Evolutionary conservation across 495 filamentous ascomycete genomes (phyloP).

Genomic region (Aspergillus wentii): DNA sequence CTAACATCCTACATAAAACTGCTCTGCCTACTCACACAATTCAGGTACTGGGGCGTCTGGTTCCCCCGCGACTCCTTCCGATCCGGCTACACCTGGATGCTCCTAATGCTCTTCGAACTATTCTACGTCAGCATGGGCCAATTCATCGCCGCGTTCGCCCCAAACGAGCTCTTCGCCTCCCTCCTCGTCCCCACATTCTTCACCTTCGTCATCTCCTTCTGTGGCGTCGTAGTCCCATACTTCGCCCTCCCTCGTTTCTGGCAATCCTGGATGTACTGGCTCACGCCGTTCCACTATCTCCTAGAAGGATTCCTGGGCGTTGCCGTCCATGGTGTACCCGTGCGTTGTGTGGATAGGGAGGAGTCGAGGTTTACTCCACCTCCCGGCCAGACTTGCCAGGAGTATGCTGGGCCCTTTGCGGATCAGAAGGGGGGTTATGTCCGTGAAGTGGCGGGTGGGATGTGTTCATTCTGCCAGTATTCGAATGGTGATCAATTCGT

Average conservation of each 20-base stretch:
- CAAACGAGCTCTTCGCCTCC: conserved; percentile 67
- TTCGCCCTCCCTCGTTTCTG: conserved; percentile 53
- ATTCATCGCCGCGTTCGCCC: conserved; percentile 67
- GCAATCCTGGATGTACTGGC: conserved; percentile 65
- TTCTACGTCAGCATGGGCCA: conserved; percentile 73
- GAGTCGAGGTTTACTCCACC: conserved; percentile 54
- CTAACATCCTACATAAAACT: neutral
- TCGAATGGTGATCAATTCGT: conserved; percentile 52
- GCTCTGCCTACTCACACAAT: neutral
- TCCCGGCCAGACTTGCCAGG: conserved; percentile 43
- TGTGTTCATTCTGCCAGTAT: conserved; percentile 62
- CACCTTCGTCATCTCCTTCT: conserved; percentile 58
- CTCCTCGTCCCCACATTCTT: conserved; percentile 64
- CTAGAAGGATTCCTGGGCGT: conserved; percentile 52
- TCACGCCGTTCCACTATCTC: conserved; percentile 62
- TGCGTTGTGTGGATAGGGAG: conserved; percentile 52
- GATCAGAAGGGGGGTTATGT: conserved; percentile 48
- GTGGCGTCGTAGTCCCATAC: conserved; percentile 58
- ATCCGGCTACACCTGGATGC: conserved; percentile 52
- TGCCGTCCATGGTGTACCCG: conserved; percentile 47
- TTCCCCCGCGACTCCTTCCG: conserved; percentile 49
- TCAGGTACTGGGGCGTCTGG: conserved; percentile 50
- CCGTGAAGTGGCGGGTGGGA: conserved; percentile 29
- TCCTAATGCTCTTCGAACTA: conserved; percentile 63
- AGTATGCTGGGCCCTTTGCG: conserved; percentile 44